phyloP scores from a whole-genome alignment of 2,329 filamentous ascomycete species.

The Neocucurbitaria cava region DNA sequence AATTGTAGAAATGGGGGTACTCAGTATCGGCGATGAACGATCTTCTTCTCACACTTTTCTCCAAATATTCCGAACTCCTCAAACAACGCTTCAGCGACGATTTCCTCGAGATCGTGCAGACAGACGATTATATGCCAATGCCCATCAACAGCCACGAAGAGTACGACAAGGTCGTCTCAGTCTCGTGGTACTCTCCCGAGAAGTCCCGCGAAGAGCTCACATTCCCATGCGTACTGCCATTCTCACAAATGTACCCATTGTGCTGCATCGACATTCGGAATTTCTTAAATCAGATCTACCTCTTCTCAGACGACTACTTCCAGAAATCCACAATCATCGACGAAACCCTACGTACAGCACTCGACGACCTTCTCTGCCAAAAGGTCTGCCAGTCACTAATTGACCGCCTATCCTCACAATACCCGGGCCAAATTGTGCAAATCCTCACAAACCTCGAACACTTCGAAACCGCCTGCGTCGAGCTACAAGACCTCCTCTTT shows the following conservation, averaged over 20 bases:
- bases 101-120: constrained; percentile 89
- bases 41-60: constrained; percentile 86
- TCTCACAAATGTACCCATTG: constrained; percentile 98
- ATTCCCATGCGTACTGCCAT: constrained; percentile 94
- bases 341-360: constrained; percentile 81
- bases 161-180: constrained; percentile 93
- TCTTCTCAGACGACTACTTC: constrained; percentile 96
- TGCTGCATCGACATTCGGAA: constrained; percentile 98
- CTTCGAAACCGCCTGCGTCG: constrained; percentile 90
- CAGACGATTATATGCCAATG: constrained; percentile 99
- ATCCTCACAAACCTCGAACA: constrained; percentile 98
- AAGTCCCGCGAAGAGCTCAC: constrained; percentile 76
- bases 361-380: constrained; percentile 92
- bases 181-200: constrained; percentile 94
- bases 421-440: constrained; percentile 96
- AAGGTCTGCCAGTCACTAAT: constrained; percentile 92
- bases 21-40: constrained; percentile 80
- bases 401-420: constrained; percentile 87
- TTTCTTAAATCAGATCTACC: constrained; percentile 97
- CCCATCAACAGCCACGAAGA: constrained; percentile 88
- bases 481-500: constrained; percentile 86
- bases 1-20: constrained; percentile 80
- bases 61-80: constrained; percentile 90
- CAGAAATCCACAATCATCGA: constrained; percentile 90
- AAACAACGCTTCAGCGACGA: constrained; percentile 93